Percentiles rank a stretch among this genome's conserved stretches.
Evolutionary conservation across 306 rosid species (phyloP).

Genomic region (Carpinus viminea): DNA sequence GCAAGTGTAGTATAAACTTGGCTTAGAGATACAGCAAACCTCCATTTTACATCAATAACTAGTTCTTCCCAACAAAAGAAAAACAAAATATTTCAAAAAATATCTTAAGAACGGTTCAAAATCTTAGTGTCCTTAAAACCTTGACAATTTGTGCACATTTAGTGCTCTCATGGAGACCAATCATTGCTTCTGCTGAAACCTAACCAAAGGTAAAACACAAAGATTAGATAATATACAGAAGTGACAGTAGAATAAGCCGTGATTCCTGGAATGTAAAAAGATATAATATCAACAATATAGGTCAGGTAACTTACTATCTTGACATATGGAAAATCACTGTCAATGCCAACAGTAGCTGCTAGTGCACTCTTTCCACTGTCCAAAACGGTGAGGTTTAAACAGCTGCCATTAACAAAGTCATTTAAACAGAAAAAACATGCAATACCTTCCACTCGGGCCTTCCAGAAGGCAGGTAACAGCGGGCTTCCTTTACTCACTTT

Average conservation of each 20-base stretch:
- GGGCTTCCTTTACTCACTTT: constrained; percentile 96
- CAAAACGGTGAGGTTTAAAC: constrained; percentile 42
- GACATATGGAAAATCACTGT: constrained; percentile 95
- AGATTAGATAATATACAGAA: constrained; percentile 21
- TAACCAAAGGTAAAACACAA: constrained; percentile 32
- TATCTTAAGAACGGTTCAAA: constrained; percentile 27
- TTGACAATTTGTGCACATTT: constrained; percentile 90
- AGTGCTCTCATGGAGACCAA: constrained; percentile 93
- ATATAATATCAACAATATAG: constrained; percentile 10
- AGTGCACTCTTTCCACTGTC: constrained; percentile 93
- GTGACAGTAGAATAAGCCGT: neutral
- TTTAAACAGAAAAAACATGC: constrained; percentile 13
- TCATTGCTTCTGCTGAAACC: constrained; percentile 94
- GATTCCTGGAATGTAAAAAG: constrained; percentile 22
- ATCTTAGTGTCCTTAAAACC: constrained; percentile 53
- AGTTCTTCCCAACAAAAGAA: neutral
- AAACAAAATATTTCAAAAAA: constrained; percentile 13
- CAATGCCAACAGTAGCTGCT: constrained; percentile 94
- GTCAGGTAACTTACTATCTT: constrained; percentile 75
- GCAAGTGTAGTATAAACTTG: constrained; percentile 24
- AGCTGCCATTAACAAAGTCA: constrained; percentile 15
- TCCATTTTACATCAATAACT: constrained; percentile 20
- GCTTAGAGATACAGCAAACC: constrained; percentile 21
- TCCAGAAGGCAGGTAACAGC: constrained; percentile 87
- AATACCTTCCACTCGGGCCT: constrained; percentile 94